Evolutionary conservation across 73 alveolate species (phyloP).

Genomic region (Blepharisma stoltei): DNA sequence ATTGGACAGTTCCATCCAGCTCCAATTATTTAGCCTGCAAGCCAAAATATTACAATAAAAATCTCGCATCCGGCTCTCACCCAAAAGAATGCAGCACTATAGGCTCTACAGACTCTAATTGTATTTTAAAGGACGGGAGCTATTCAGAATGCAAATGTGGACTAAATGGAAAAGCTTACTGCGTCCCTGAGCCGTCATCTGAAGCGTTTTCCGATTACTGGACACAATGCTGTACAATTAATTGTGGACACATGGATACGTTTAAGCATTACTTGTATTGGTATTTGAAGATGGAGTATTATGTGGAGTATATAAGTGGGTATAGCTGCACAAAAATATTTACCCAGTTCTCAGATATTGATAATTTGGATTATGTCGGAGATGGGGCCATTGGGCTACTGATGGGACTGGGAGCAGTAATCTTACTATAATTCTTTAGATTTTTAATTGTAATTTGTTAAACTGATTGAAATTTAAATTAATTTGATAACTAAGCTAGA

Average conservation of each 20-base stretch:
- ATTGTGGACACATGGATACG: background rate
- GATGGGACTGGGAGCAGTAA: no score
- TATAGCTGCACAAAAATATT: background rate
- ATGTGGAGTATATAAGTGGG: constrained; percentile 1
- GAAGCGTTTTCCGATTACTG: constrained; percentile 7
- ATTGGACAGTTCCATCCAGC: no score
- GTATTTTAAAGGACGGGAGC: background rate
- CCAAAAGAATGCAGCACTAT: background rate
- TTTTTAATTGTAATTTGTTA: no score
- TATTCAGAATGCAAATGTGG: constrained; percentile 19
- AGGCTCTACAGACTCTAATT: background rate
- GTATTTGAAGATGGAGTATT: background rate
- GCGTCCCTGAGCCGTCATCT: background rate
- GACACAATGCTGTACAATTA: background rate
- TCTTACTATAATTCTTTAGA: no score
- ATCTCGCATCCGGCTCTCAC: background rate
- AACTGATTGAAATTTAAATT: no score
- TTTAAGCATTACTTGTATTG: no score
- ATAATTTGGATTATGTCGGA: no score
- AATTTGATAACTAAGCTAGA: no score
- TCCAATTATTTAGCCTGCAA: no score
- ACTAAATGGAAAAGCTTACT: background rate
- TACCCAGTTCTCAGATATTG: no score
- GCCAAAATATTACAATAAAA: background rate
- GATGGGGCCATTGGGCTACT: no score